Evolutionary conservation across 2,329 filamentous ascomycete genomes (phyloP).

Genomic region (Fusarium torulosum): DNA sequence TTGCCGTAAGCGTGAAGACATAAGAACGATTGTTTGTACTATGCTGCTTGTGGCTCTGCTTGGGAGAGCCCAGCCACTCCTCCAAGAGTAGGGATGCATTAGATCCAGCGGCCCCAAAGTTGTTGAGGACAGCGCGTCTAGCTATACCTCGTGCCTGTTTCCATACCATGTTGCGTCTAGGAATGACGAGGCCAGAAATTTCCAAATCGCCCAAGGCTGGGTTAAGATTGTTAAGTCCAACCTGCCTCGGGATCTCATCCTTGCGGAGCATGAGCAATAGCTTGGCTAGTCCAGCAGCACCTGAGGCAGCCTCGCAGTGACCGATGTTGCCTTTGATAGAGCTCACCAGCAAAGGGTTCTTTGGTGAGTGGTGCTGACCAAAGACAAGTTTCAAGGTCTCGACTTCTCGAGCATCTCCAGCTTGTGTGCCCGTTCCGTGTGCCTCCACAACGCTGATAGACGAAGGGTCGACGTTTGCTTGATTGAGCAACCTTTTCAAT

Average conservation of each 20-base stretch:
- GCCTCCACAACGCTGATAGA: neutral
- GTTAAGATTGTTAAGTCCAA: neutral
- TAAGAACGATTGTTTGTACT: neutral
- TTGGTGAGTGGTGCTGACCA: neutral
- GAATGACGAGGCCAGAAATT: neutral
- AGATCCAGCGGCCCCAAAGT: constrained; percentile 9
- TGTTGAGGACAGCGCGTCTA: constrained; percentile 7
- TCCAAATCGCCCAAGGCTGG: neutral
- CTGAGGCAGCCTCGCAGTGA: constrained; percentile 4
- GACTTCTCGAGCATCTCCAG: constrained; percentile 6
- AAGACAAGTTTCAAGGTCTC: neutral
- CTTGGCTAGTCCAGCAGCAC: constrained; percentile 1
- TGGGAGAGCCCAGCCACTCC: constrained; percentile 3
- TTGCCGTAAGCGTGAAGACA: neutral
- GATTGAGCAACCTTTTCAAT: neutral
- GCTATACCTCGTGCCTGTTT: neutral
- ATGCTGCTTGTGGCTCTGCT: neutral
- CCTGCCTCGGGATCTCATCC: neutral
- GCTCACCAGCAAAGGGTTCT: neutral
- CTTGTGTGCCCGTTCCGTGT: constrained; percentile 8
- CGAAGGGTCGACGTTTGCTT: neutral
- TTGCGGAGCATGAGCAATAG: constrained; percentile 3
- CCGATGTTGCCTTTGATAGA: constrained; percentile 7
- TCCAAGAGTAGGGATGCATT: constrained; percentile 8
- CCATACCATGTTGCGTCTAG: neutral